These are phyloP conservation scores for Letharia columbiana DNA, from an alignment of 495 filamentous ascomycete species.

Conservation along the genomic window DNA sequence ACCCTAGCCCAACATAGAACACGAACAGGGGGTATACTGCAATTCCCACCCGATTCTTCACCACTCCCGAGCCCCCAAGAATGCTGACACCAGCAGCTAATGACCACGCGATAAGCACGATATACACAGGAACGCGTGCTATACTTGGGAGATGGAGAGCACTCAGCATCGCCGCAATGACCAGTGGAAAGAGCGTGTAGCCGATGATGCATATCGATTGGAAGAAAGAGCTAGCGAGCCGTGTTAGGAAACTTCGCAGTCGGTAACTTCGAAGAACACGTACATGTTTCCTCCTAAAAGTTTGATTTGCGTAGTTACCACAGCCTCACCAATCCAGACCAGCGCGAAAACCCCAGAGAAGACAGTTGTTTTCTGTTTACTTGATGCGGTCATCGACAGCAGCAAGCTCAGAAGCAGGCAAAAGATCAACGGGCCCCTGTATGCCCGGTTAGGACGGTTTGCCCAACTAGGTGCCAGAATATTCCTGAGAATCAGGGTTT, in stretches of 20 bases:
- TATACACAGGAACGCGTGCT: constrained; percentile 78
- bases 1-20: constrained; percentile 91
- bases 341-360: constrained; percentile 95
- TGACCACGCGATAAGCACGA: constrained; percentile 82
- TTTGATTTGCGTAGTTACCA: constrained; percentile 98
- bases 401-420: constrained; percentile 81
- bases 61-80: constrained; percentile 84
- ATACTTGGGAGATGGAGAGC: constrained; percentile 69
- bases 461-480: neutral
- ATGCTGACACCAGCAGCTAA: constrained; percentile 94
- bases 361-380: constrained; percentile 72
- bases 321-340: constrained; percentile 93
- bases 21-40: constrained; percentile 92
- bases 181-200: constrained; percentile 96
- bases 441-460: constrained; percentile 4
- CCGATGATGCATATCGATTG: constrained; percentile 96
- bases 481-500: constrained; percentile 13
- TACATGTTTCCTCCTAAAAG: constrained; percentile 95
- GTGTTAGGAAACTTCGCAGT: constrained; percentile 6
- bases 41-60: constrained; percentile 88
- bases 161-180: constrained; percentile 84
- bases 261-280: constrained; percentile 31
- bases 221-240: constrained; percentile 71
- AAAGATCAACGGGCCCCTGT: constrained; percentile 81
- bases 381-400: constrained; percentile 64